Evolutionary conservation across 2,329 filamentous ascomycete genomes (phyloP).

Genomic region (Alternaria hordeiaustralica): DNA sequence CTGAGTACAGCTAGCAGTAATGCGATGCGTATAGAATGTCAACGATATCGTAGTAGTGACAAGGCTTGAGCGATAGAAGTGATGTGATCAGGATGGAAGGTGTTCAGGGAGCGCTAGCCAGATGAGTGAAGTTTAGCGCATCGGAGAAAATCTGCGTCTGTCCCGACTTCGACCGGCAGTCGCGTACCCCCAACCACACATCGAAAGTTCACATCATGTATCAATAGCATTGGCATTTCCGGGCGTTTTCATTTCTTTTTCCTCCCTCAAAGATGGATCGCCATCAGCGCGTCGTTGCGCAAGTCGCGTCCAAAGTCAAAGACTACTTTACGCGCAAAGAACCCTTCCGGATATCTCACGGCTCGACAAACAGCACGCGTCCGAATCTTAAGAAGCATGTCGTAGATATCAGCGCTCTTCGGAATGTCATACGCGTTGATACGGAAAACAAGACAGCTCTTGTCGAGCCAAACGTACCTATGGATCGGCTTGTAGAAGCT

Average conservation of each 20-base stretch:
- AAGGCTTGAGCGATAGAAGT: not conserved
- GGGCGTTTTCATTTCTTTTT: constrained; percentile 8
- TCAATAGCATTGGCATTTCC: constrained; percentile 25
- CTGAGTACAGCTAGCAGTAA: not conserved
- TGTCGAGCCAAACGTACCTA: constrained; percentile 74
- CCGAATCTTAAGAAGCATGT: constrained; percentile 53
- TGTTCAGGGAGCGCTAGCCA: not conserved
- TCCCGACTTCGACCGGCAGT: constrained; percentile 3
- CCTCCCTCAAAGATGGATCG: constrained; percentile 40
- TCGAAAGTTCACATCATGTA: constrained; percentile 18
- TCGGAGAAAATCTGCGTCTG: constrained; percentile 20
- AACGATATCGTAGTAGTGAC: not conserved
- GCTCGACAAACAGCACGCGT: constrained; percentile 78
- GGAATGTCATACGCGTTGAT: constrained; percentile 68
- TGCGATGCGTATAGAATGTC: not conserved
- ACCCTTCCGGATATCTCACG: constrained; percentile 78
- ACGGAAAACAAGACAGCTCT: constrained; percentile 60
- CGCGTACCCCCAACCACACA: not conserved
- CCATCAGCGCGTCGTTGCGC: constrained; percentile 53
- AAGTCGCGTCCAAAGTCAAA: constrained; percentile 56
- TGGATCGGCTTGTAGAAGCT: constrained; percentile 68
- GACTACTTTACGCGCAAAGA: constrained; percentile 59
- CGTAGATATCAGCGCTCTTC: constrained; percentile 71
- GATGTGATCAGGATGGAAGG: not conserved
- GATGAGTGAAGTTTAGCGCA: constrained; percentile 16